Conservation (phyloP, 1,284 basidiomycete genomes). For the Rhodotorula mucilaginosa region DNA sequence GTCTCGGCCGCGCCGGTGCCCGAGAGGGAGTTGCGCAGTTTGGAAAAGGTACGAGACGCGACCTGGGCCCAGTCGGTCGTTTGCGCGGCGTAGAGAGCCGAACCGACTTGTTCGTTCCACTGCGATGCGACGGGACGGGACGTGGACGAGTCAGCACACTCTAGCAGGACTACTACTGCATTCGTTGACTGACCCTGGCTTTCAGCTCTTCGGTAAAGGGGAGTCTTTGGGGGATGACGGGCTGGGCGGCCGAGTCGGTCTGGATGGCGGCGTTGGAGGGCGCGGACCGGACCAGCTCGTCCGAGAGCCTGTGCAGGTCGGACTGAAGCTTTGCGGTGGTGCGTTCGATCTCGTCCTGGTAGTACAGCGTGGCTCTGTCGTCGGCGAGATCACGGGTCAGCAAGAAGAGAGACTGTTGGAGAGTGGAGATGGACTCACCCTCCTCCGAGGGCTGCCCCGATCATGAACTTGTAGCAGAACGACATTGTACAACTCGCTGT, state of each 20-base stretch:
- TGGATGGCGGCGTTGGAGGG: background rate
- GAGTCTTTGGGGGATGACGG: conserved; percentile 23
- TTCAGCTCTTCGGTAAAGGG: conserved; percentile 30
- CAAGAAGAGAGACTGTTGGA: background rate
- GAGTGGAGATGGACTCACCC: background rate
- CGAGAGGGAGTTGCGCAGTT: conserved; percentile 5
- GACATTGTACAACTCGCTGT: conserved; percentile 10
- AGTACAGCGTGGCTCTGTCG: conserved; percentile 24
- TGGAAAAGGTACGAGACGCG: background rate
- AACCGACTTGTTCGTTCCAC: conserved; percentile 33
- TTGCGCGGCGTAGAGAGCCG: conserved; percentile 9
- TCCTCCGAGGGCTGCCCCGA: conserved; percentile 23
- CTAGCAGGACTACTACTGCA: background rate
- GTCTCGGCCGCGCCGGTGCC: background rate
- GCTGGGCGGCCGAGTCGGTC: background rate
- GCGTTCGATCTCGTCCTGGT: conserved; percentile 21
- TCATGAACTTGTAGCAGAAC: conserved; percentile 33
- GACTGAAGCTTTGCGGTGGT: conserved; percentile 9
- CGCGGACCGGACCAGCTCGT: conserved; percentile 14
- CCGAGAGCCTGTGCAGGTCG: conserved; percentile 22
- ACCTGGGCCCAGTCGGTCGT: conserved; percentile 13
- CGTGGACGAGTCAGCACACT: no score
- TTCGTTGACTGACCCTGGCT: conserved; percentile 8
- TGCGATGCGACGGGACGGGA: background rate
- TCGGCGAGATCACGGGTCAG: background rate